A percentile compares a stretch with the other conserved stretches of the same genome.
phyloP scores from a whole-genome alignment of 352 stramenopile species.

The Phytophthora tentaculata region DNA sequence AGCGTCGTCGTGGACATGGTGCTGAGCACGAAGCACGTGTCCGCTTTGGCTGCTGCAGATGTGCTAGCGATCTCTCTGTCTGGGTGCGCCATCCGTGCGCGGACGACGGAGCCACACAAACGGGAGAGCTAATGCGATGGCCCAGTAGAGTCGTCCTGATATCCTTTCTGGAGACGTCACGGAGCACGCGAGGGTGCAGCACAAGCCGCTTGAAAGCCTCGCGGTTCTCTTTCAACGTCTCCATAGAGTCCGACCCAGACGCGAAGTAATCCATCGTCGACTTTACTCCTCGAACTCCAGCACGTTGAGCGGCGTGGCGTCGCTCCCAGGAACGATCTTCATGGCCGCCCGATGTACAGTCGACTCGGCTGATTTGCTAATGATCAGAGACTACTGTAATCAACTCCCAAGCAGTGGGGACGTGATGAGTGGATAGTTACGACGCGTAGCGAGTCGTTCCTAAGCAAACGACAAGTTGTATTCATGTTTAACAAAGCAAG shows the following conservation, averaged over 20 bases:
- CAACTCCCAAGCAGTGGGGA: conserved; percentile 26
- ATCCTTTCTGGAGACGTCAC: conserved; percentile 93
- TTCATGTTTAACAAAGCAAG: conserved; percentile 32
- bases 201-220: conserved; percentile 93
- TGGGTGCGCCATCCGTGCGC: conserved; percentile 96
- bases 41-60: conserved; percentile 80
- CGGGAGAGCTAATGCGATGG: conserved; percentile 89
- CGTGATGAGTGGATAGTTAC: conserved; percentile 13
- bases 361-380: conserved; percentile 7
- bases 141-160: conserved; percentile 93
- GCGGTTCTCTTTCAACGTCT: conserved; percentile 75
- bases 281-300: conserved; percentile 92
- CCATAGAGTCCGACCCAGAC: conserved; percentile 93
- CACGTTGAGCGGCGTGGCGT: conserved; percentile 82
- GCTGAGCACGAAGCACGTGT: conserved; percentile 93
- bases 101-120: conserved; percentile 92
- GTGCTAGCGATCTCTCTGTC: conserved; percentile 92
- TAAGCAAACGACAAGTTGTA: conserved; percentile 23
- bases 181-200: conserved; percentile 94
- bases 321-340: conserved; percentile 72
- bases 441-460: background rate
- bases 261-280: conserved; percentile 92
- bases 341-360: conserved; percentile 13
- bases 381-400: background rate
- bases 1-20: conserved; percentile 62